phyloP scores from a whole-genome alignment of 2,329 filamentous ascomycete species.

The Sclerotinia trifoliorum region DNA sequence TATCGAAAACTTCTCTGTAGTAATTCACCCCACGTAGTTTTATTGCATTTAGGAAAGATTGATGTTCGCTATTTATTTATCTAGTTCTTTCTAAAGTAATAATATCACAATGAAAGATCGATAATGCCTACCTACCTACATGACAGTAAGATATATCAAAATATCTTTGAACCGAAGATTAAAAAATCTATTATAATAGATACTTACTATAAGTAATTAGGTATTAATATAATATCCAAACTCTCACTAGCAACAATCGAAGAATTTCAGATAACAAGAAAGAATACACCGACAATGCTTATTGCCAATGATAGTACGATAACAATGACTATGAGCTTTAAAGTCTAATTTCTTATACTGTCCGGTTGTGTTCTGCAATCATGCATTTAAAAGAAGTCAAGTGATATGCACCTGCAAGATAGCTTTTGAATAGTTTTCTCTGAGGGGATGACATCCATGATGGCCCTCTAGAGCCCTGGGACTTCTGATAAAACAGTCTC shows the following conservation, averaged over 20 bases:
- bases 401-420: no score
- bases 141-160: background rate
- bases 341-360: no score
- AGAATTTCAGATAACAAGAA: background rate
- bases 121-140: background rate
- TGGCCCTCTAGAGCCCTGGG: background rate
- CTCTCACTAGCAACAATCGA: background rate
- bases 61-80: no score
- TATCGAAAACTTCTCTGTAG: background rate
- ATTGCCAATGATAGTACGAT: background rate
- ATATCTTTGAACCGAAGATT: background rate
- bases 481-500: background rate
- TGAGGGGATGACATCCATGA: background rate
- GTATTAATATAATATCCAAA: background rate
- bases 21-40: no score
- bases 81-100: no score
- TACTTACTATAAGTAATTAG: no score
- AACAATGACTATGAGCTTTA: background rate
- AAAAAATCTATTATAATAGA: background rate
- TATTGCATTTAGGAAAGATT: no score
- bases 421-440: no score
- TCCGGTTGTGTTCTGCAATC: no score
- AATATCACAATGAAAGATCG: background rate
- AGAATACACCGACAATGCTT: background rate
- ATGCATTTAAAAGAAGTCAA: no score